These are phyloP conservation scores for Yarrowia sp. DNA, from an alignment of 805 yeast genomes.

Conservation along the genomic window DNA sequence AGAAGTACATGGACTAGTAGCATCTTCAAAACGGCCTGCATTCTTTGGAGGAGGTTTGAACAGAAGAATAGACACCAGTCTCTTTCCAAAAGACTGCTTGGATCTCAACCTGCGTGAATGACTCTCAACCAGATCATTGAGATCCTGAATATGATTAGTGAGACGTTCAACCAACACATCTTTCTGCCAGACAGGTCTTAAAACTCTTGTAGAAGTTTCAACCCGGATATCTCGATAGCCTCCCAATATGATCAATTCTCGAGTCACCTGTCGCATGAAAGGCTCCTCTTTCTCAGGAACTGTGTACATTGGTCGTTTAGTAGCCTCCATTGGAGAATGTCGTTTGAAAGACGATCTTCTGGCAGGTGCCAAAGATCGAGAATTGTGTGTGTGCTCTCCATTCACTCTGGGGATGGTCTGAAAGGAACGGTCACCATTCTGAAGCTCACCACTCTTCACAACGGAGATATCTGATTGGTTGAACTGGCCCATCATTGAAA, in stretches of 20 bases:
- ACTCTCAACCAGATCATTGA: background rate
- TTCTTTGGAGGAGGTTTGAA: background rate
- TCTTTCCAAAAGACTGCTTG: background rate
- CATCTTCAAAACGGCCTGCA: background rate
- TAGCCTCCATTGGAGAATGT: background rate
- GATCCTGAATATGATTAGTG: background rate
- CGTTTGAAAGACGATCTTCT: background rate
- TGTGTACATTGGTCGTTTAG: background rate
- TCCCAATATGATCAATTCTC: background rate
- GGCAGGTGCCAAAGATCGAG: background rate
- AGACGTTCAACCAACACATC: background rate
- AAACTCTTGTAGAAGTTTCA: background rate
- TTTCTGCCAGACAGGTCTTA: background rate
- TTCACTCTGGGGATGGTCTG: too few relatives aligned
- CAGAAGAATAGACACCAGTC: background rate
- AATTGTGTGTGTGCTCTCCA: background rate
- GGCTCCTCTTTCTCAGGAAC: background rate
- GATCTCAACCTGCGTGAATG: background rate
- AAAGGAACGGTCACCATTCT: too few relatives aligned
- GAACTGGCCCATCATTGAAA: too few relatives aligned
- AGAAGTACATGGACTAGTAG: background rate
- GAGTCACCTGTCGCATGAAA: background rate
- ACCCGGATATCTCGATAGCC: background rate
- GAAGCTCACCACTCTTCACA: too few relatives aligned
- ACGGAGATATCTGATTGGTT: too few relatives aligned